These are phyloP conservation scores for Exophiala dermatitidis DNA, from an alignment of 2,329 filamentous ascomycete genomes.

Conservation along the genomic window DNA sequence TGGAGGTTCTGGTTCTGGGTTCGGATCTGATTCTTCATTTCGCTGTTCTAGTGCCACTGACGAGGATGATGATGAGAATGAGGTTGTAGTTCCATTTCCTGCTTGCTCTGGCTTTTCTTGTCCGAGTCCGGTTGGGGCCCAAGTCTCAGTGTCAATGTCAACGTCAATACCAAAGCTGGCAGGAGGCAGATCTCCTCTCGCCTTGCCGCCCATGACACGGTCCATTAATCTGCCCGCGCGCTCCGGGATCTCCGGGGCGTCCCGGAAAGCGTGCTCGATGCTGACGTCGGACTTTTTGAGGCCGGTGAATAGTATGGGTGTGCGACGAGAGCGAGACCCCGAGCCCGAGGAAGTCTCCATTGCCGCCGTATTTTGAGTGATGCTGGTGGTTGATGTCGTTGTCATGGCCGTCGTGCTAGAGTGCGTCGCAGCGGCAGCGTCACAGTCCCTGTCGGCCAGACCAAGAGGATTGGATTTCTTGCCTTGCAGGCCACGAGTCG, in stretches of 20 bases:
- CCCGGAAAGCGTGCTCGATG: conserved; percentile 25
- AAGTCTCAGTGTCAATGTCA: neutral
- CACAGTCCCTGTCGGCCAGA: conserved; percentile 1
- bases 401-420: no score
- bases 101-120: neutral
- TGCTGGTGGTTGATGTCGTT: neutral
- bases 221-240: conserved; percentile 28
- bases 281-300: conserved; percentile 21
- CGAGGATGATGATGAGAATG: no score
- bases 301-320: conserved; percentile 22
- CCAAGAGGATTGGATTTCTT: conserved; percentile 20
- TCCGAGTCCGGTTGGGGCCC: neutral
- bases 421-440: neutral
- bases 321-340: conserved; percentile 12
- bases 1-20: neutral
- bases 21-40: neutral
- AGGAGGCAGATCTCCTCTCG: conserved; percentile 9
- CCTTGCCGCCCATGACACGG: conserved; percentile 21
- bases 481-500: conserved; percentile 32
- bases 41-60: neutral
- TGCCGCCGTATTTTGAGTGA: neutral
- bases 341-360: no score
- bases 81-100: no score
- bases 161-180: conserved; percentile 29
- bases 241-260: conserved; percentile 30